Evolutionary conservation across 352 stramenopile species (phyloP).

Genomic region (Globisporangium apiculatum): DNA sequence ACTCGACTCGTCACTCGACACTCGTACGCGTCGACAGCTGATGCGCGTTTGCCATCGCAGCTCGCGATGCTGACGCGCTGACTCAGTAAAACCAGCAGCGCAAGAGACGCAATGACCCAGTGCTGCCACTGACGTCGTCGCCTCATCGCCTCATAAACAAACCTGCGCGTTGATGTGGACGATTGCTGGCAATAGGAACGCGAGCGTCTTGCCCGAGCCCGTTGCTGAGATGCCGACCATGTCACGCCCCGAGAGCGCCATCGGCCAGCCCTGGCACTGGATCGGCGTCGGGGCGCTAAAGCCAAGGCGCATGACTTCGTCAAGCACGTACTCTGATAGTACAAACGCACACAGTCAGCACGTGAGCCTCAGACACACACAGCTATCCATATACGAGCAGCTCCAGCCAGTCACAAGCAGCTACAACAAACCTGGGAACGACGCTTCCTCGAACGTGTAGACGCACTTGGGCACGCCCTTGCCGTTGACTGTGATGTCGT

Average conservation of each 20-base stretch:
- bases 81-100: too few relatives aligned
- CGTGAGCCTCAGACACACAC: too few relatives aligned
- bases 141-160: slow-evolving; percentile 26
- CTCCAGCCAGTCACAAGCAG: neutral
- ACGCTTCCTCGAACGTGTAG: slow-evolving; percentile 91
- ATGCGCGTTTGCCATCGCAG: too few relatives aligned
- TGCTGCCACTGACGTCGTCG: too few relatives aligned
- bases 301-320: slow-evolving; percentile 95
- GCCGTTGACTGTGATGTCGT: slow-evolving; percentile 94
- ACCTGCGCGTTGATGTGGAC: slow-evolving; percentile 99
- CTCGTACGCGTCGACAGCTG: too few relatives aligned
- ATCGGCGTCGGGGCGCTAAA: slow-evolving; percentile 94
- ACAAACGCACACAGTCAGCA: too few relatives aligned
- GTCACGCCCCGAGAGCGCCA: slow-evolving; percentile 96
- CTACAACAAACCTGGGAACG: slow-evolving; percentile 60
- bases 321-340: slow-evolving; percentile 91
- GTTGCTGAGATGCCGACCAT: slow-evolving; percentile 99
- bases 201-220: slow-evolving; percentile 96
- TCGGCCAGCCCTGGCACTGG: slow-evolving; percentile 96
- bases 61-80: too few relatives aligned
- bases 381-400: too few relatives aligned
- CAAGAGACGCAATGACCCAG: too few relatives aligned
- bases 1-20: too few relatives aligned
- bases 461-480: slow-evolving; percentile 97
- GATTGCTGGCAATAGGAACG: slow-evolving; percentile 98